Conservation (phyloP, 2,329 filamentous ascomycete genomes). For the Dothiorella sarmentorum region DNA sequence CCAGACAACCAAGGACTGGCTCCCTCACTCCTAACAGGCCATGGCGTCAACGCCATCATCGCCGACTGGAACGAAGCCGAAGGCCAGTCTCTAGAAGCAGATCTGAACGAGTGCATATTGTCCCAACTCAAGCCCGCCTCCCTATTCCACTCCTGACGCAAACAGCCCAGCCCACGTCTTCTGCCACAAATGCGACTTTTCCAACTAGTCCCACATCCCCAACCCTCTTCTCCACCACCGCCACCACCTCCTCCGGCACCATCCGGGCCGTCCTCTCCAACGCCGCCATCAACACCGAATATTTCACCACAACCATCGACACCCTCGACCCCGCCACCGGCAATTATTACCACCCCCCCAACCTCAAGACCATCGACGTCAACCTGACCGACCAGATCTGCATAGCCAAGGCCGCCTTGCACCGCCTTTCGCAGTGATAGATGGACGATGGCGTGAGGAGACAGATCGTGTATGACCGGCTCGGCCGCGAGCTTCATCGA, state of each 20-base stretch:
- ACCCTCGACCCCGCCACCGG: conserved; percentile 19
- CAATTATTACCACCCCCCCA: conserved; percentile 20
- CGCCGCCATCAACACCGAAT: conserved; percentile 18
- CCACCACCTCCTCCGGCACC: conserved; percentile 1
- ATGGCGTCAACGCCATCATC: conserved; percentile 25
- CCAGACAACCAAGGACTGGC: no score
- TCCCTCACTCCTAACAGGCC: conserved; percentile 17
- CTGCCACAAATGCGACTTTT: conserved; percentile 11
- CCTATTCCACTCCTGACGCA: not conserved
- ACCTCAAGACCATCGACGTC: conserved; percentile 24
- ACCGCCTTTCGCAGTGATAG: conserved; percentile 24
- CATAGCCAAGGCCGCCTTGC: conserved; percentile 25
- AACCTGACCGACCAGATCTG: conserved; percentile 26
- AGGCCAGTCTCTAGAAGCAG: conserved; percentile 19
- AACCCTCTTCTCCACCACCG: conserved; percentile 14
- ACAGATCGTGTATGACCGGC: conserved; percentile 24
- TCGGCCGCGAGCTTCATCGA: conserved; percentile 27
- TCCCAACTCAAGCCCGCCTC: no score
- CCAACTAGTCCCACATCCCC: not conserved
- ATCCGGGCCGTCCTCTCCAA: conserved; percentile 21
- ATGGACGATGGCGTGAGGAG: conserved; percentile 13
- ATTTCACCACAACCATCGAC: conserved; percentile 17
- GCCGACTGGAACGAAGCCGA: conserved; percentile 24
- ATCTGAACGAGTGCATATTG: conserved; percentile 8
- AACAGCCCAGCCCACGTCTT: not conserved